Percentiles rank a stretch among this genome's conserved stretches.
These are phyloP conservation scores for Zelopaecilomyces penicillatus DNA, from an alignment of 2,329 filamentous ascomycete genomes.

Conservation along the genomic window DNA sequence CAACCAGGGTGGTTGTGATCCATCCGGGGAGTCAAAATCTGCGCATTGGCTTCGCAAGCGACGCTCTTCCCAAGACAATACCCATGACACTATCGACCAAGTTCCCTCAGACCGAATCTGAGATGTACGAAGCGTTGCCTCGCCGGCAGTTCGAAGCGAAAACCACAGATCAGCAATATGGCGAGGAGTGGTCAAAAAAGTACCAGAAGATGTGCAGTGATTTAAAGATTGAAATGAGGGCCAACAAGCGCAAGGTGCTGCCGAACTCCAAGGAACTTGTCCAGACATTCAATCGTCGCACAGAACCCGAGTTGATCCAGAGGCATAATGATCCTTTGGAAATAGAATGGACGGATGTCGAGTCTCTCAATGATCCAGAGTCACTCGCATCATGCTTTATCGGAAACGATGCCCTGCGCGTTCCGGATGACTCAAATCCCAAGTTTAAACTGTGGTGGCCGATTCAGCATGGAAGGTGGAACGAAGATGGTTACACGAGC, in stretches of 20 bases:
- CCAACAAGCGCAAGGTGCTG: constrained; percentile 87
- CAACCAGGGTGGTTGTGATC: constrained; percentile 88
- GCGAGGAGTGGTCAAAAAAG: constrained; percentile 67
- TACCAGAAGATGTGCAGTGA: constrained; percentile 80
- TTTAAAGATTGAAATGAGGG: constrained; percentile 81
- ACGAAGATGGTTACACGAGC: constrained; percentile 79
- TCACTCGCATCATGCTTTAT: constrained; percentile 59
- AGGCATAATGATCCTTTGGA: constrained; percentile 92
- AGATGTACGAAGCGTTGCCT: constrained; percentile 73
- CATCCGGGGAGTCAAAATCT: constrained; percentile 94
- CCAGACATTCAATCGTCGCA: constrained; percentile 84
- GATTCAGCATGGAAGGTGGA: constrained; percentile 75
- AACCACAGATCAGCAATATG: constrained; percentile 70
- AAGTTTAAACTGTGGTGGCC: constrained; percentile 93
- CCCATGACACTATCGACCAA: constrained; percentile 86
- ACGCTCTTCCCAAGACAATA: constrained; percentile 87
- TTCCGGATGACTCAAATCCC: constrained; percentile 81
- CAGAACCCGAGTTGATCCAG: constrained; percentile 75
- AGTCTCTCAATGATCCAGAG: constrained; percentile 56
- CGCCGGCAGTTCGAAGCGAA: constrained; percentile 56
- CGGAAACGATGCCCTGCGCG: constrained; percentile 71
- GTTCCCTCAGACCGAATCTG: constrained; percentile 70
- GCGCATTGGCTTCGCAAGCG: constrained; percentile 88
- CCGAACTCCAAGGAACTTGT: constrained; percentile 98
- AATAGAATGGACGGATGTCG: constrained; percentile 89